phyloP scores from a whole-genome alignment of 352 stramenopile genomes.

The Blastocystis sp. region DNA sequence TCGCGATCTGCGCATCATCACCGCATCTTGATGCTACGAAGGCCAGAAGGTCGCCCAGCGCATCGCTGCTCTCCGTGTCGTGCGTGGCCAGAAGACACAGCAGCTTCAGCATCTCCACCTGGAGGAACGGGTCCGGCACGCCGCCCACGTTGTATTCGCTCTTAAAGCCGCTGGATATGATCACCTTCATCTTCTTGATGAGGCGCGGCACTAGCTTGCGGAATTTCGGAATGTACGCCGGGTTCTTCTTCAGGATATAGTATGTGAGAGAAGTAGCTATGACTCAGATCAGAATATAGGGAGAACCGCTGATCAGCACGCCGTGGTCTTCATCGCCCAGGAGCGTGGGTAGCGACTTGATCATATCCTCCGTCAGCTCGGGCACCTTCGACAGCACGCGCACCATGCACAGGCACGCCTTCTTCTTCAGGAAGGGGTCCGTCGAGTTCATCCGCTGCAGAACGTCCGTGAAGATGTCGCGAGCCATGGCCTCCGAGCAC shows the following conservation, averaged over 20 bases:
- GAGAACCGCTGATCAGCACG: conserved; percentile 89
- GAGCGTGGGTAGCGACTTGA: conserved; percentile 88
- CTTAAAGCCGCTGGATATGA: conserved; percentile 93
- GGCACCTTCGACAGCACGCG: conserved; percentile 86
- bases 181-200: conserved; percentile 86
- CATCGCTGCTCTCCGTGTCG: conserved; percentile 86
- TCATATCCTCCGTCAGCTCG: conserved; percentile 96
- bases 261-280: conserved; percentile 30
- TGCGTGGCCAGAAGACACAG: conserved; percentile 89
- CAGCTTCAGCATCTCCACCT: conserved; percentile 83
- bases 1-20: conserved; percentile 88
- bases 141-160: conserved; percentile 96
- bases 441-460: conserved; percentile 86
- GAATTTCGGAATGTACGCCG: conserved; percentile 71
- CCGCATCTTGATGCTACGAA: background rate
- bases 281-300: background rate
- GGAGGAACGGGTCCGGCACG: conserved; percentile 96
- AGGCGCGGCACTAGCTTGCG: conserved; percentile 79
- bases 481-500: conserved; percentile 92
- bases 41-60: conserved; percentile 91
- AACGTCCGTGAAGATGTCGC: conserved; percentile 95
- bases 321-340: conserved; percentile 93
- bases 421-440: conserved; percentile 94
- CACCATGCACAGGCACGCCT: conserved; percentile 88
- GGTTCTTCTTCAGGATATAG: conserved; percentile 44